Evolutionary conservation across 345 rosid genomes (phyloP), one percentile per base, ranked within the genome.

Genomic region (Trapa incisa): DNA sequence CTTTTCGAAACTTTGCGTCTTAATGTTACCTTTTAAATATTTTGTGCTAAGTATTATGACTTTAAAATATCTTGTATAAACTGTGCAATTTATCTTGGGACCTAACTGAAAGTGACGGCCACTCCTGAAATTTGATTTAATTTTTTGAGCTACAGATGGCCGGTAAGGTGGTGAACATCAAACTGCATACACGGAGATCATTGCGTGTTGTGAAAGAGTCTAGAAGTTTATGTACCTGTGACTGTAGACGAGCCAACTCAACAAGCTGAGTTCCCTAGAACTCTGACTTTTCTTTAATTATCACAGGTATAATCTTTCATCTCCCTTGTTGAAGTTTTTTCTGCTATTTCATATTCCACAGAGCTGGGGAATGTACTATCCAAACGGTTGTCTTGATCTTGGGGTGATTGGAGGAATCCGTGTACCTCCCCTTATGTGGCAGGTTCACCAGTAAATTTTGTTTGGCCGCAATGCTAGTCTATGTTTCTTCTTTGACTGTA

Each of bases 101-200:
- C 29, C 29, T 22, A 22, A 22, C 29, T 22, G 29, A 22, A 22
- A 22, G 13, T 58, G 12, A 37, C 10, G 29, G 6, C 42, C 4
- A 42, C 12, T 47, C 17, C 54, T 32, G 39, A 37, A 66, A 35
- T 9, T 6, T 1, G 64, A 16, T 10, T 35, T 53, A 9, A 12
- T 66, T 72, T 48, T 3, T 5, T 58, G 65, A 61, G 66, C 36
- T 47, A 65, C 85, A 91, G 96, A 76, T 91, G 76, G 84, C 92
- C 0, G 99, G 97, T 69, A 94, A 91, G 83, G 70, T 89, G 84
- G 81, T 84, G 71, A 95, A 82, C 75, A 83, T 89, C 61, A 91
- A 86, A 88, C 96, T 94, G 64, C 97, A 94, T 75, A 83, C 75
- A 0, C 74, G 87, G 75, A 85, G 99, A 77, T 76, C 93, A 2